Base-by-base conservation (phyloP, 345 rosid genomes). In the Kernera saxatilis region DNA sequence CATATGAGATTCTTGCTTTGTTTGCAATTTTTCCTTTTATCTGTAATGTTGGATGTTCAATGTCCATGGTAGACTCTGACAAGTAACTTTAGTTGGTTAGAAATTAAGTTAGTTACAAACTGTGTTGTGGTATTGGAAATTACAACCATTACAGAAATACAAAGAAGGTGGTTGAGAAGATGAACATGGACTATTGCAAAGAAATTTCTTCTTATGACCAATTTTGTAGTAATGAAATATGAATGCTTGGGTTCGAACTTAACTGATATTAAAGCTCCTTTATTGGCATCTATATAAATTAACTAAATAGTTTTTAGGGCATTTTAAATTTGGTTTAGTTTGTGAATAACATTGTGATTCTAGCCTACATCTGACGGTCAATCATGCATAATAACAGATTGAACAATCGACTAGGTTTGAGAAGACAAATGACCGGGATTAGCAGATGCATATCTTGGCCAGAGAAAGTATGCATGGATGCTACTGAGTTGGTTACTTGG, bases 1-100 rank as follows among this genome's bases (percentile, higher is more conserved):
- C 19, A 56, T 46, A 22, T 33, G 56, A 69, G 29, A 57, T 29
- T 68, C 23, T 68, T 54, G 64, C 41, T 33, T 57, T 56, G 15
- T 54, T 57, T 57, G 33, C 45, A n/a, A n/a, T n/a, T n/a, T 3
- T 15, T 17, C 0, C 23, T 27, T 14, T 32, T 21, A 2, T 37
- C 37, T 35, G 52, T n/a, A n/a, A n/a, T n/a, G n/a, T 48, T 71
- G 30, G 52, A 71, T 21, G n/a, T 44, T 23, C 32, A 25, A 22
- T 44, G 36, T 27, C n/a, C 17, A 17, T 39, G 39, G 61, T 66
- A 11, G 61, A 13, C 40, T 53, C 21, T 30, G 44, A 56, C 64
- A 45, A 11, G 0, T 8, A 37, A 37, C 60, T 59, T 45, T 13
- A 45, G 68, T 37, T 60, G 52, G 75, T 50, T 19, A 19, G 30